Evolutionary conservation across 371 early-diverging fungal genomes (phyloP), one percentile per base, ranked within the genome.

Genomic region (Mucor circinelloides): DNA sequence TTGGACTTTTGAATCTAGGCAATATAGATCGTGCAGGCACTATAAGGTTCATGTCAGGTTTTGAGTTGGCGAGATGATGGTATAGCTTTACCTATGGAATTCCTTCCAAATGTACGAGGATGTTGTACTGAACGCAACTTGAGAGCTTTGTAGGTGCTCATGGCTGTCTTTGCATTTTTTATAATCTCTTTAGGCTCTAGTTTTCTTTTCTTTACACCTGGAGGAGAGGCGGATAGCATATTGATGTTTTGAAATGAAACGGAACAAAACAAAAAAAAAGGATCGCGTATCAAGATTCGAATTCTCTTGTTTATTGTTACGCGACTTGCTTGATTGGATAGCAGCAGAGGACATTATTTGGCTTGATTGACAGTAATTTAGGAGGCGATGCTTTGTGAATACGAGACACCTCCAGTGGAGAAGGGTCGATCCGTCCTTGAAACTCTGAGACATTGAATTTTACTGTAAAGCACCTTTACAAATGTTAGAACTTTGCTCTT

Each of bases 1-100:
- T 38, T 6, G 60, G 58, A 15, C 62, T 64, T 23, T 46, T 64
- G 19, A 61, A 68, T 15, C 31, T 52, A 1, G 61, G 58, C 19
- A 72, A 34, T 38, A 68, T 42, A 9, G 48, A 31, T 52, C 61
- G 55, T 40, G 58, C 36, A n/a, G 68, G 46, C 3, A 71, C 72
- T 71, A 44, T 55, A 10, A 23, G 5, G 9, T 40, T 4, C 40
- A 17, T 40, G 40, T 40, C 40, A 40, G 30, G 31, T n/a, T 6
- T 19, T 30, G 10, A 1, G 9, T 31, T n/a, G 32, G 2, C 8
- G 13, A 1, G 6, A 19, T 21, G 5, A 31, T 58, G 38, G 23
- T 12, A 10, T 58, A 7, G 15, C 9, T 13, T 7, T 48, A 58
- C 65, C 58, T 34, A 21, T 32, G 7, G 19, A 36, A 21, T 42